phyloP scores from a whole-genome alignment of 306 rosid genomes.

The Canavalia ensiformis region DNA sequence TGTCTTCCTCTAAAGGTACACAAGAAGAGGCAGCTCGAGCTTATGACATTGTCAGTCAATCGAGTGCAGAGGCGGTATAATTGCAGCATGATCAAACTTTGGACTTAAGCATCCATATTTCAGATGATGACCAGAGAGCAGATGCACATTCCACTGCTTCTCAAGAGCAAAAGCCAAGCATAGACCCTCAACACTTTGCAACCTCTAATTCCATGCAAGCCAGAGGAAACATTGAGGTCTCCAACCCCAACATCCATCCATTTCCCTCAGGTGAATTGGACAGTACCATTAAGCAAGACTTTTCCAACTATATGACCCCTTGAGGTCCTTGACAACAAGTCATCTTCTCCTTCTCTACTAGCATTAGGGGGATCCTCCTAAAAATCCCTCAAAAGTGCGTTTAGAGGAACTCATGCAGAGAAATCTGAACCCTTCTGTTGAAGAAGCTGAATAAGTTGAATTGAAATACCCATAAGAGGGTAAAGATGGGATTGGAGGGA shows the following conservation, averaged over 20 bases:
- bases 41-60: constrained; percentile 92
- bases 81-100: constrained; percentile 92
- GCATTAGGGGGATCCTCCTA: too few relatives aligned
- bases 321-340: constrained; percentile 58
- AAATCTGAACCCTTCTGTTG: constrained; percentile 53
- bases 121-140: too few relatives aligned
- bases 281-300: constrained; percentile 34
- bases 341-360: too few relatives aligned
- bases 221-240: constrained; percentile 42
- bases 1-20: constrained; percentile 62
- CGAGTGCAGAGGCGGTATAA: constrained; percentile 90
- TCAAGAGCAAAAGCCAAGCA: constrained; percentile 53
- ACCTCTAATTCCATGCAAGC: constrained; percentile 48
- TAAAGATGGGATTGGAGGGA: constrained; percentile 48
- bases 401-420: constrained; percentile 74
- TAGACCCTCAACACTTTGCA: constrained; percentile 25
- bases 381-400: too few relatives aligned
- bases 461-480: constrained; percentile 42
- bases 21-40: constrained; percentile 97
- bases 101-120: constrained; percentile 90
- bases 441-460: constrained; percentile 54
- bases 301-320: constrained; percentile 49
- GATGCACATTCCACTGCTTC: constrained; percentile 51
- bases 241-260: constrained; percentile 50
- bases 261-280: constrained; percentile 49